Conservation (phyloP, 192 early-diverging fungal genomes). For the Umbelopsis vinacea region DNA sequence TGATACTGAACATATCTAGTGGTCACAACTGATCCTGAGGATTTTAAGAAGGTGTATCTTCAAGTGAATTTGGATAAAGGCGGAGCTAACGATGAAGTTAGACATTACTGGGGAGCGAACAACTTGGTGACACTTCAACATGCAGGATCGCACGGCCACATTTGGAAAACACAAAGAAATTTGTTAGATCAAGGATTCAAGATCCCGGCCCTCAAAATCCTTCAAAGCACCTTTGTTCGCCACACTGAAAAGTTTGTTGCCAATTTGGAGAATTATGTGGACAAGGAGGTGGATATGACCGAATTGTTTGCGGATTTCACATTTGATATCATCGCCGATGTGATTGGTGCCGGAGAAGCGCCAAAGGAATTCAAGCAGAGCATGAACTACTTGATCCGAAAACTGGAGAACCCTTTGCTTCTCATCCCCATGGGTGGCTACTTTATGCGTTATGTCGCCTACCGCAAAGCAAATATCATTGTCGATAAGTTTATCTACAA, state of each 20-base stretch:
- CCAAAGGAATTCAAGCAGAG: conserved; percentile 18
- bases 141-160: neutral
- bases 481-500: conserved; percentile 24
- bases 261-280: conserved; percentile 3
- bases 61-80: conserved; percentile 10
- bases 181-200: conserved; percentile 23
- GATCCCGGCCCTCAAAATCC: conserved; percentile 2
- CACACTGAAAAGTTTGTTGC: conserved; percentile 19
- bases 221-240: conserved; percentile 13
- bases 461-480: conserved; percentile 1
- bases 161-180: conserved; percentile 20
- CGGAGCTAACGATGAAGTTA: neutral
- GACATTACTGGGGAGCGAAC: neutral
- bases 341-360: conserved; percentile 20
- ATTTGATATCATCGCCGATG: conserved; percentile 23
- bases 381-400: conserved; percentile 16
- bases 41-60: conserved; percentile 20
- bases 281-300: conserved; percentile 20
- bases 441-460: conserved; percentile 17
- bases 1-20: neutral
- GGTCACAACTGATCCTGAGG: conserved; percentile 11
- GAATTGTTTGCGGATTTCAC: neutral
- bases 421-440: conserved; percentile 10
- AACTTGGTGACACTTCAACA: conserved; percentile 16
- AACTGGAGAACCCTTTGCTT: conserved; percentile 1